Conservation (phyloP, 2,329 filamentous ascomycete species). For the Penicillium sp. region DNA sequence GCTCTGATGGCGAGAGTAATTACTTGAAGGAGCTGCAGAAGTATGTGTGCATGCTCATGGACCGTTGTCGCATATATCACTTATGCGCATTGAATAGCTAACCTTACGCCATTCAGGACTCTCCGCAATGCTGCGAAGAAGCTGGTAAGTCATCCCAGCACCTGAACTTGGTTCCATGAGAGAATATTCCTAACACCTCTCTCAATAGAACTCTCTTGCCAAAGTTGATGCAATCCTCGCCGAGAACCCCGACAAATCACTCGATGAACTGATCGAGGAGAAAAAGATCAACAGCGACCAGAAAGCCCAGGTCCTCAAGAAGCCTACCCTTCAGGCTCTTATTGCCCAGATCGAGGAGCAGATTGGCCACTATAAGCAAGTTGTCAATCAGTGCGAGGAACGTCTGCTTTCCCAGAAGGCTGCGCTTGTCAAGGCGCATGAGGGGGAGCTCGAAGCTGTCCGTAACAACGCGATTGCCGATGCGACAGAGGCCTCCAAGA, state of each 20-base stretch:
- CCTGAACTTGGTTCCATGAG: not conserved
- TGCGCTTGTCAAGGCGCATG: conserved; percentile 54
- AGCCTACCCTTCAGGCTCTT: conserved; percentile 58
- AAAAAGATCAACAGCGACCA: conserved; percentile 67
- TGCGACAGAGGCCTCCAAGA: conserved; percentile 47
- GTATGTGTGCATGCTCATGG: conserved; percentile 53
- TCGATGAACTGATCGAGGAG: conserved; percentile 61
- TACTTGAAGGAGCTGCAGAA: conserved; percentile 89
- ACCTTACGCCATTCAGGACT: conserved; percentile 56
- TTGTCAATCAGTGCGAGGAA: conserved; percentile 59
- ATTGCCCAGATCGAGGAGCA: conserved; percentile 61
- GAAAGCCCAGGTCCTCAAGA: conserved; percentile 62
- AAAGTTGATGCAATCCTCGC: conserved; percentile 62
- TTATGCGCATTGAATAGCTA: conserved; percentile 12
- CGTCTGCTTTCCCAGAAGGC: conserved; percentile 57
- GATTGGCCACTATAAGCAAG: conserved; percentile 58
- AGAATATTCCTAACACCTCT: not conserved
- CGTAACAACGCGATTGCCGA: conserved; percentile 53
- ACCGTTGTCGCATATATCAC: conserved; percentile 5
- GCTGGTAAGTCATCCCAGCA: conserved; percentile 60
- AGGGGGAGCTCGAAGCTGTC: conserved; percentile 55
- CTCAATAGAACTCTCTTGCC: conserved; percentile 53
- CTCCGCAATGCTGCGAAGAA: conserved; percentile 94
- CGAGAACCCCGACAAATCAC: conserved; percentile 58
- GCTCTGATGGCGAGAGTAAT: conserved; percentile 64